These are phyloP conservation scores for Cantharellus cinnabarinus DNA, from an alignment of 768 basidiomycete genomes.

Conservation along the genomic window DNA sequence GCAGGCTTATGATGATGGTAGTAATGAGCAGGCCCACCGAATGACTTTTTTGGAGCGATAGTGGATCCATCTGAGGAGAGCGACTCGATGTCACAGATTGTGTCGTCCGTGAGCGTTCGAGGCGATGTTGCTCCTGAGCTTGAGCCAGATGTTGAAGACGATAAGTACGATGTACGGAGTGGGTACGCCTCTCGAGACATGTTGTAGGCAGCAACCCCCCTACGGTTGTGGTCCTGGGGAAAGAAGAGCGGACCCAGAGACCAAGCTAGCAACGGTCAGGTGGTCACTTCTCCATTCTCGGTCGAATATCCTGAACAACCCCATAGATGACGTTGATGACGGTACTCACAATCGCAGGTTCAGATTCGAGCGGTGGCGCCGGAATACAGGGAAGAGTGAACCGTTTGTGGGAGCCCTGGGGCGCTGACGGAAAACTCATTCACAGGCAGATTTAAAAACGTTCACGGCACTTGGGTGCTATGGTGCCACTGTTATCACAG, in stretches of 20 bases:
- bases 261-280: neutral
- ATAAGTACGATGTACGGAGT: neutral
- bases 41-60: neutral
- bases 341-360: conserved; percentile 56
- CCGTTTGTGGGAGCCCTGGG: neutral
- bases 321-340: conserved; percentile 12
- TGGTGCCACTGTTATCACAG: conserved; percentile 65
- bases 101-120: neutral
- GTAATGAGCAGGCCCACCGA: neutral
- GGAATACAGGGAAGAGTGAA: conserved; percentile 52
- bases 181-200: neutral
- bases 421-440: neutral
- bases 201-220: neutral
- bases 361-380: conserved; percentile 70
- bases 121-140: conserved; percentile 1
- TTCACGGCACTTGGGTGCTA: conserved; percentile 63
- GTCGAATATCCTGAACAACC: neutral
- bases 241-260: too few species aligned
- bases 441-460: conserved; percentile 69
- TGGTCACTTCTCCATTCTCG: neutral
- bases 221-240: too few species aligned
- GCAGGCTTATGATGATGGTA: neutral
- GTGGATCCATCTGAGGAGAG: neutral
- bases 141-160: neutral
- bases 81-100: neutral